These are phyloP conservation scores for Salvia rosmarinus DNA, from an alignment of 257 asterid genomes.

Conservation along the genomic window DNA sequence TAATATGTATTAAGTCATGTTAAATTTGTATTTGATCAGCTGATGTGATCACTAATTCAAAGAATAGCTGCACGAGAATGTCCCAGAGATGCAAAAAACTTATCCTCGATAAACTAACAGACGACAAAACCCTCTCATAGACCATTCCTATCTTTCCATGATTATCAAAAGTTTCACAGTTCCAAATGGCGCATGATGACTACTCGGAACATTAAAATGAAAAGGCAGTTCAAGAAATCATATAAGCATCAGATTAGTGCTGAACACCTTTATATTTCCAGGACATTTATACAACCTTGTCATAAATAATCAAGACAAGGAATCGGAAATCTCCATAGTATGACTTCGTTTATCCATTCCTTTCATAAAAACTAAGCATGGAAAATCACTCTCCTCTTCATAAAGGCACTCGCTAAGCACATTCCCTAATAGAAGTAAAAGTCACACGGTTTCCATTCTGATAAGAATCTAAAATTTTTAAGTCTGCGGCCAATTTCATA, in stretches of 20 bases:
- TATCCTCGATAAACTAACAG: constrained; percentile 2
- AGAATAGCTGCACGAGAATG: constrained; percentile 11
- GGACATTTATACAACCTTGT: background rate
- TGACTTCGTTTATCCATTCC: background rate
- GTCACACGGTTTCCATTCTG: background rate
- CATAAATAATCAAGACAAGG: background rate
- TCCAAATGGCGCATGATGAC: background rate
- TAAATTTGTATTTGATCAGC: background rate
- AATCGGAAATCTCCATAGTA: background rate
- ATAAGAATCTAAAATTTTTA: background rate
- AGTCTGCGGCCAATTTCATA: constrained; percentile 16
- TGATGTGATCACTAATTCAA: background rate
- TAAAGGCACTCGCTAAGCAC: background rate
- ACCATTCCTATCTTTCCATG: background rate
- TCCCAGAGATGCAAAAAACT: background rate
- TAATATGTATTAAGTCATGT: constrained; percentile 12
- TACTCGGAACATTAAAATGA: background rate
- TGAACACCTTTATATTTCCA: constrained; percentile 2
- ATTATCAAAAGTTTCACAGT: background rate
- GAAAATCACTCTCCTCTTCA: constrained; percentile 7
- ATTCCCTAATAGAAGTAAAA: constrained; percentile 7
- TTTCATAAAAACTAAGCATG: background rate
- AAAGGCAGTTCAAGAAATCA: background rate
- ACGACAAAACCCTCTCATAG: background rate
- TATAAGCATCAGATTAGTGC: constrained; percentile 17